Evolutionary conservation across 2,329 filamentous ascomycete species (phyloP).

Genomic region (Colletotrichum costaricense): DNA sequence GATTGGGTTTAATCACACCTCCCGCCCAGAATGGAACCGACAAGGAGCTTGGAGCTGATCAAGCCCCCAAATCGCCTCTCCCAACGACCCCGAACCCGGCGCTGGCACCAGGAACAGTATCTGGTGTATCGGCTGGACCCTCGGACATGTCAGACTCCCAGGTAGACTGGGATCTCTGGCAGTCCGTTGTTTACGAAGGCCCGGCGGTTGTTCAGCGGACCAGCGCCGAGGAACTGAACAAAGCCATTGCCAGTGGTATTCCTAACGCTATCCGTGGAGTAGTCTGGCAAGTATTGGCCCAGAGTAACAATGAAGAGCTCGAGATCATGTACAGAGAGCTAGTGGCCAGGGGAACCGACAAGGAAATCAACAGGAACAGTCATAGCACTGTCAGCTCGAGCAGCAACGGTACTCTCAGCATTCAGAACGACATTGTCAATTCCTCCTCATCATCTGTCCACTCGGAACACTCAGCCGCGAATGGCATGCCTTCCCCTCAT

Average conservation of each 20-base stretch:
- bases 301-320: constrained; percentile 92
- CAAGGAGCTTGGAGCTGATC: constrained; percentile 27
- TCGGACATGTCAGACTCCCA: constrained; percentile 76
- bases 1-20: constrained; percentile 40
- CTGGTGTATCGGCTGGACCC: constrained; percentile 81
- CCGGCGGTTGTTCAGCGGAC: constrained; percentile 88
- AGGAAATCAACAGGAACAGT: constrained; percentile 74
- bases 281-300: constrained; percentile 96
- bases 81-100: constrained; percentile 75
- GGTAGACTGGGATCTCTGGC: constrained; percentile 99
- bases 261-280: constrained; percentile 96
- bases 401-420: constrained; percentile 66
- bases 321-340: constrained; percentile 90
- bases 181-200: constrained; percentile 93
- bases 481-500: constrained; percentile 64
- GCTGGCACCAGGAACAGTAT: constrained; percentile 86
- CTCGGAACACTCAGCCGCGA: constrained; percentile 77
- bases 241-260: constrained; percentile 92
- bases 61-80: constrained; percentile 52
- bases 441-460: constrained; percentile 89
- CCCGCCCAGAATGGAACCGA: constrained; percentile 38
- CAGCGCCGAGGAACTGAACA: constrained; percentile 89
- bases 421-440: constrained; percentile 73
- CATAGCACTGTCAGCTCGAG: constrained; percentile 62
- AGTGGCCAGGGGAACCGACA: constrained; percentile 81